Percentiles rank a stretch among this genome's conserved stretches.
phyloP scores from a whole-genome alignment of 1,284 basidiomycete species.

The Austroboletus olivaceoglutinosus region DNA sequence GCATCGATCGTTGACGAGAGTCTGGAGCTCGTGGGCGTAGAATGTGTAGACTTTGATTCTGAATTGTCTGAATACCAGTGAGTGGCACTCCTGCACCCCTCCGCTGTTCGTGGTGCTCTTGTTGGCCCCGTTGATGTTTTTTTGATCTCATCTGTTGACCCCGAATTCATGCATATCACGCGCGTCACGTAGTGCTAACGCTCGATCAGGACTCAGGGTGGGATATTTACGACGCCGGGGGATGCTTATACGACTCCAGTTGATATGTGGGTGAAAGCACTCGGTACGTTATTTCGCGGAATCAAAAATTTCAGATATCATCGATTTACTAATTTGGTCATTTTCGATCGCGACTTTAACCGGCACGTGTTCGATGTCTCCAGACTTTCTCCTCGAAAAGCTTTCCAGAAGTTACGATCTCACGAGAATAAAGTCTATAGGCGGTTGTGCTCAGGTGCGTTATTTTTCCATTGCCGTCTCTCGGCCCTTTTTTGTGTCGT shows the following conservation, averaged over 20 bases:
- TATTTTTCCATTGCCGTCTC: background rate
- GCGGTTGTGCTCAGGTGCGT: constrained; percentile 68
- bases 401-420: constrained; percentile 65
- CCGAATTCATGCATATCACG: constrained; percentile 3
- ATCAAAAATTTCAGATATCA: constrained; percentile 36
- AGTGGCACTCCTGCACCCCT: constrained; percentile 32
- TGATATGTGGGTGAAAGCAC: constrained; percentile 82
- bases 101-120: constrained; percentile 5
- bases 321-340: constrained; percentile 32
- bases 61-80: constrained; percentile 80
- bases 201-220: constrained; percentile 66
- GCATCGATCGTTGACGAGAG: constrained; percentile 78
- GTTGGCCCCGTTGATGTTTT: background rate
- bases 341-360: constrained; percentile 35
- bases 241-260: constrained; percentile 81
- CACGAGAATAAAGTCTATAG: constrained; percentile 65
- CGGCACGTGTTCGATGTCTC: constrained; percentile 23
- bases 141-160: constrained; percentile 5
- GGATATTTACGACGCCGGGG: constrained; percentile 79
- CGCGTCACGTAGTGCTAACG: constrained; percentile 13
- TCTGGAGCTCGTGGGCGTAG: constrained; percentile 74
- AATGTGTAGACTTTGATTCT: constrained; percentile 75
- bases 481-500: background rate
- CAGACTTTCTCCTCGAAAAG: constrained; percentile 74
- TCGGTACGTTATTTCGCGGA: constrained; percentile 52